Evolutionary conservation across 805 yeast genomes (phyloP).

Genomic region (Kuraishia capsulata): DNA sequence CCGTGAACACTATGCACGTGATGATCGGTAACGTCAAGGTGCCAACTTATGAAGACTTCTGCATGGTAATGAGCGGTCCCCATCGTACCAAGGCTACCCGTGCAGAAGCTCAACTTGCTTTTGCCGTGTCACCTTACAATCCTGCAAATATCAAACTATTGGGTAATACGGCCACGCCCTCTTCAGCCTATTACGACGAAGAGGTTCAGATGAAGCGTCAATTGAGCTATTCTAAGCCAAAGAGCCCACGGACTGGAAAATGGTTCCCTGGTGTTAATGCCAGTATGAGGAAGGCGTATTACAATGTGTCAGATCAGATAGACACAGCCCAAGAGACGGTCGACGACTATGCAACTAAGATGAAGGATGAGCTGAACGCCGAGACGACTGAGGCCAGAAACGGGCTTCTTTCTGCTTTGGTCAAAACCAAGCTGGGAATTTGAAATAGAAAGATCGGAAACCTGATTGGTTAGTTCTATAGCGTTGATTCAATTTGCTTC

Average conservation of each 20-base stretch:
- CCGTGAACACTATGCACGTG: slow-evolving; percentile 74
- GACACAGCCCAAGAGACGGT: slow-evolving; percentile 45
- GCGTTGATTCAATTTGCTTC: too few relatives aligned
- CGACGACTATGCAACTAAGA: slow-evolving; percentile 46
- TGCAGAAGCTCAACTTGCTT: slow-evolving; percentile 50
- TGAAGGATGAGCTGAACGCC: slow-evolving; percentile 46
- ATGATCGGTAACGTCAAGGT: slow-evolving; percentile 61
- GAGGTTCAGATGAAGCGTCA: slow-evolving; percentile 8
- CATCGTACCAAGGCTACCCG: slow-evolving; percentile 53
- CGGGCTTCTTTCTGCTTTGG: slow-evolving; percentile 38
- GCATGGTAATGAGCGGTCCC: slow-evolving; percentile 63
- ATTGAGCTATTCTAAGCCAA: slow-evolving; percentile 36
- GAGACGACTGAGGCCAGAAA: slow-evolving; percentile 40
- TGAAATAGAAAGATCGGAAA: too few relatives aligned
- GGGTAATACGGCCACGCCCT: slow-evolving; percentile 1
- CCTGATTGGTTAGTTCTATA: too few relatives aligned
- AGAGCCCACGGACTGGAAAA: slow-evolving; percentile 17
- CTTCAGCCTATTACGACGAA: slow-evolving; percentile 4
- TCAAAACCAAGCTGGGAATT: slow-evolving; percentile 48
- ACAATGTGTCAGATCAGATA: slow-evolving; percentile 41
- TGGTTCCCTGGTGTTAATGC: slow-evolving; percentile 1
- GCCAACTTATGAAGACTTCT: slow-evolving; percentile 55
- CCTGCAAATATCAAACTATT: slow-evolving; percentile 15
- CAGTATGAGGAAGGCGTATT: slow-evolving; percentile 22
- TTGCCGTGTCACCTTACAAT: slow-evolving; percentile 31